Conservation (phyloP, 805 yeast genomes). For the Henningerozyma blattae region DNA sequence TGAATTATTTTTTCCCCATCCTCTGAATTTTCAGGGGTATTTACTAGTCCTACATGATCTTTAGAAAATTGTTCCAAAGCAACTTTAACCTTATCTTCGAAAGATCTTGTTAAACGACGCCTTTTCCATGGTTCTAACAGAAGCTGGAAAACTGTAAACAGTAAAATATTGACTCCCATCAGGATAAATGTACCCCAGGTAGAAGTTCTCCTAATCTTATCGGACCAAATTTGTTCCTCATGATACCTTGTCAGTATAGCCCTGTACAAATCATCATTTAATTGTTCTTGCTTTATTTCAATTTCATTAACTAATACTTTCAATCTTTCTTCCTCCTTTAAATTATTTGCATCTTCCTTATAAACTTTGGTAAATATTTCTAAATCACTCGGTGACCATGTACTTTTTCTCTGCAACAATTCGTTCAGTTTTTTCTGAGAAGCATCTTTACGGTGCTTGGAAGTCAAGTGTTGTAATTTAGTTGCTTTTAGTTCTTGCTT, state of each 20-base stretch:
- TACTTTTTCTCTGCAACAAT: conserved; percentile 68
- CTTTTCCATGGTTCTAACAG: conserved; percentile 94
- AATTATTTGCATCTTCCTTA: conserved; percentile 67
- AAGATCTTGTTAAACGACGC: conserved; percentile 62
- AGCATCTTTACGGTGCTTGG: conserved; percentile 48
- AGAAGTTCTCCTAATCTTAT: conserved; percentile 83
- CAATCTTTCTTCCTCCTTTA: conserved; percentile 43
- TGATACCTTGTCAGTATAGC: conserved; percentile 82
- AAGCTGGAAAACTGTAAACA: conserved; percentile 74
- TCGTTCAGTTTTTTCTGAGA: conserved; percentile 85
- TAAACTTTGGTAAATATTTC: conserved; percentile 77
- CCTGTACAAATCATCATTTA: conserved; percentile 56
- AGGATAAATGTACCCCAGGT: conserved; percentile 94
- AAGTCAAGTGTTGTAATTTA: conserved; percentile 43
- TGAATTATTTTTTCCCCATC: too few relatives aligned
- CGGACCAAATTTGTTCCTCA: conserved; percentile 97
- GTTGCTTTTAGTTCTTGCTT: conserved; percentile 36
- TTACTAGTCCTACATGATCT: too few relatives aligned
- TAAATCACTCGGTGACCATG: conserved; percentile 70
- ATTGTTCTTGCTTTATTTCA: conserved; percentile 54
- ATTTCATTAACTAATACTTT: conserved; percentile 36
- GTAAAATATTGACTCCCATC: conserved; percentile 73
- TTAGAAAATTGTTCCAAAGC: conserved; percentile 35
- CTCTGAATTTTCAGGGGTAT: too few relatives aligned
- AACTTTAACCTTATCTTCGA: conserved; percentile 65